Conservation (phyloP, 164 flowering plant genomes). For the Dillenia turbinata region DNA sequence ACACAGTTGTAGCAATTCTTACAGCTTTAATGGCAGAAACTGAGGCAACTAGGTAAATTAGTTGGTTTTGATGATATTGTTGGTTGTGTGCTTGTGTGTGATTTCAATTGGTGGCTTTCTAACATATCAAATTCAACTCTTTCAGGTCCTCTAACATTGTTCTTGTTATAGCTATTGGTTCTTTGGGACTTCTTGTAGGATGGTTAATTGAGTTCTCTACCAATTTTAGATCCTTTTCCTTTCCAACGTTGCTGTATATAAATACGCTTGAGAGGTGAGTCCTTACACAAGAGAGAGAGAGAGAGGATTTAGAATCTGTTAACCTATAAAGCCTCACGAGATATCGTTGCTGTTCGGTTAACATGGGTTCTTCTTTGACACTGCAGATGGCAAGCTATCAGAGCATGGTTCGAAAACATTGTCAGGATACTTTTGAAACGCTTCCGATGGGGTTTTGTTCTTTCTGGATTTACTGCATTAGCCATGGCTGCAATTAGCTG, state of each 20-base stretch:
- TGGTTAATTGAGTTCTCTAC: constrained; percentile 61
- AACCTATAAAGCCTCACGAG: background rate
- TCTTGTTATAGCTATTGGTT: constrained; percentile 69
- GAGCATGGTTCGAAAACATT: constrained; percentile 37
- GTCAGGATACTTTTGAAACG: constrained; percentile 48
- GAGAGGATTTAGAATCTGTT: background rate
- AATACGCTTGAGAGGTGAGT: constrained; percentile 42
- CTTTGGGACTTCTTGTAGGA: constrained; percentile 65
- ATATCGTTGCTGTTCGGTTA: background rate
- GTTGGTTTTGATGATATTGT: background rate
- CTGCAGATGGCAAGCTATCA: constrained; percentile 48
- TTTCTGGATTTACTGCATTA: constrained; percentile 53
- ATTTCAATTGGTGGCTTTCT: background rate
- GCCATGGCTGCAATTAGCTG: constrained; percentile 80
- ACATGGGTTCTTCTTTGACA: background rate
- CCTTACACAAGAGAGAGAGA: background rate
- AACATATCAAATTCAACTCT: background rate
- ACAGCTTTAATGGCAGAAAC: constrained; percentile 83
- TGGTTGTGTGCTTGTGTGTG: background rate
- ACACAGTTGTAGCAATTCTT: constrained; percentile 69
- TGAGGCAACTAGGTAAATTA: constrained; percentile 71
- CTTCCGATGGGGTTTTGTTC: constrained; percentile 66
- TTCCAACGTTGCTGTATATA: constrained; percentile 26
- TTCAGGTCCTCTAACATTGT: constrained; percentile 73
- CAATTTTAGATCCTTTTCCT: constrained; percentile 34